Conservation (phyloP, 73 alveolate species). For the Tetrahymena thermophila region DNA sequence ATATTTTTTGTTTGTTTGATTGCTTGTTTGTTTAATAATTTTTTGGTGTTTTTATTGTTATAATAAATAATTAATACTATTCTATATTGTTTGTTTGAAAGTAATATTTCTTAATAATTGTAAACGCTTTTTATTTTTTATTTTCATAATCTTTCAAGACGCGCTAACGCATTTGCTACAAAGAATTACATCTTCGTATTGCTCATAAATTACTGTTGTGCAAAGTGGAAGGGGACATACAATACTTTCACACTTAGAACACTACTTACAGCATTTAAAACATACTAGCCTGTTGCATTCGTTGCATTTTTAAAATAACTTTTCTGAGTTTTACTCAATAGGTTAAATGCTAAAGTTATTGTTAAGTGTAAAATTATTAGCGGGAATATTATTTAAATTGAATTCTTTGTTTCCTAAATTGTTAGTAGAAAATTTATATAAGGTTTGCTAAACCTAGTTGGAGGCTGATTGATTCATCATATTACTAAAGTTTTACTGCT, state of each 20-base stretch:
- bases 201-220: neutral
- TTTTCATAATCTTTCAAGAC: neutral
- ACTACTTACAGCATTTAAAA: neutral
- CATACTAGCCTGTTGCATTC: neutral
- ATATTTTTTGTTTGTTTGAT: too few species aligned
- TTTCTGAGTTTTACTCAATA: neutral
- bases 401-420: neutral
- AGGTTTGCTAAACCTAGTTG: neutral
- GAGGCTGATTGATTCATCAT: neutral
- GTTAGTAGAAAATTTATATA: neutral
- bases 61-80: too few species aligned
- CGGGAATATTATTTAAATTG: neutral
- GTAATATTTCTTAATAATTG: too few species aligned
- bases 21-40: too few species aligned
- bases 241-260: neutral
- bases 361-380: neutral
- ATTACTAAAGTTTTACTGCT: neutral
- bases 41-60: too few species aligned
- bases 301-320: neutral
- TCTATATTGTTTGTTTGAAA: neutral
- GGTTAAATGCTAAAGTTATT: neutral
- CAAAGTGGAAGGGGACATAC: neutral
- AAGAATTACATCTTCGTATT: neutral
- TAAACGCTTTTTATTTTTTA: too few species aligned
- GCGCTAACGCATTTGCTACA: neutral